These are phyloP conservation scores for Russula sp. DNA, from an alignment of 768 basidiomycete species.

Conservation along the genomic window DNA sequence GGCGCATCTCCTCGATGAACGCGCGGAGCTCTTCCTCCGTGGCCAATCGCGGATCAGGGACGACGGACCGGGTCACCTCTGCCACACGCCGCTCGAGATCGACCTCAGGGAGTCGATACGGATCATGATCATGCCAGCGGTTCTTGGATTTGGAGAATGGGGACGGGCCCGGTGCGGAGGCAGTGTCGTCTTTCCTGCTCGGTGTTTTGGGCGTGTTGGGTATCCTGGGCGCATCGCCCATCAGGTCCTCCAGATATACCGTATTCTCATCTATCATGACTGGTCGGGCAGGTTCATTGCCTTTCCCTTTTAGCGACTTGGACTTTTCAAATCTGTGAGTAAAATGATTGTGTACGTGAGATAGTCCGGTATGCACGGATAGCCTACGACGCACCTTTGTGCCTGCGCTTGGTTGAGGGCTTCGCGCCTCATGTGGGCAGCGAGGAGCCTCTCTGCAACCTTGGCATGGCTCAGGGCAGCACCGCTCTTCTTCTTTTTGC, in stretches of 20 bases:
- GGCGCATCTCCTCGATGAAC: constrained; percentile 95
- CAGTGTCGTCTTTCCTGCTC: constrained; percentile 20
- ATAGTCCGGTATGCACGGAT: too few species aligned
- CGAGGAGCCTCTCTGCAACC: constrained; percentile 85
- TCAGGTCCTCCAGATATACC: constrained; percentile 86
- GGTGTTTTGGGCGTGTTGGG: constrained; percentile 42
- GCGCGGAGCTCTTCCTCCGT: constrained; percentile 90
- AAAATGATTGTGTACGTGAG: neutral
- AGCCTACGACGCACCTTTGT: constrained; percentile 32
- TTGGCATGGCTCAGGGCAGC: constrained; percentile 80
- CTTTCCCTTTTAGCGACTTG: constrained; percentile 35
- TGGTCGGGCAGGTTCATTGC: constrained; percentile 38
- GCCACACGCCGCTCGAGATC: constrained; percentile 57
- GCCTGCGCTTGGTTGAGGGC: constrained; percentile 61
- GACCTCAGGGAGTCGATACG: constrained; percentile 85
- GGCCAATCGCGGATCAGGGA: constrained; percentile 86
- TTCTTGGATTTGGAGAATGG: constrained; percentile 50
- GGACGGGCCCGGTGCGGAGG: constrained; percentile 31
- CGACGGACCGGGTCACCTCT: constrained; percentile 49
- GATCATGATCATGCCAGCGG: constrained; percentile 75
- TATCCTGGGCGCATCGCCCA: constrained; percentile 34
- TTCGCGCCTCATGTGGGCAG: constrained; percentile 87
- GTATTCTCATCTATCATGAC: constrained; percentile 60
- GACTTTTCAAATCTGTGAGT: constrained; percentile 8
- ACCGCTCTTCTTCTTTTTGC: constrained; percentile 86